Conservation (phyloP, 805 yeast species). For the Cyberlindnera nakhonratchasimensis region DNA sequence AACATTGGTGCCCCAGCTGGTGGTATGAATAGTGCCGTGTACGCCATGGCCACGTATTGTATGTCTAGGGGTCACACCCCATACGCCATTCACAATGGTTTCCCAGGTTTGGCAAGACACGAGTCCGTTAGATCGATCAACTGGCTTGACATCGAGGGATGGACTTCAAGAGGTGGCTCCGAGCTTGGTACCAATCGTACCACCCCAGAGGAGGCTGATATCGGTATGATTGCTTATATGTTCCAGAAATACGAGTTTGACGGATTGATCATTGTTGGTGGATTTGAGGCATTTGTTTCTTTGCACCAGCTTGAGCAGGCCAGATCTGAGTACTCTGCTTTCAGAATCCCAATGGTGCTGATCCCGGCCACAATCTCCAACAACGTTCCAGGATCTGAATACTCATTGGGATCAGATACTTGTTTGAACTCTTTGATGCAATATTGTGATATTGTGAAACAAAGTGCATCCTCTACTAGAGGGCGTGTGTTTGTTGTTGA, state of each 20-base stretch:
- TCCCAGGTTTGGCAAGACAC: slow-evolving; percentile 85
- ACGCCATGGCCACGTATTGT: slow-evolving; percentile 72
- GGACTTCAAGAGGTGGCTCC: slow-evolving; percentile 90
- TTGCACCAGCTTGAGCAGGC: slow-evolving; percentile 78
- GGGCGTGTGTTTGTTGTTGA: slow-evolving; percentile 94
- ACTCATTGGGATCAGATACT: slow-evolving; percentile 92
- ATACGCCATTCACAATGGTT: slow-evolving; percentile 88
- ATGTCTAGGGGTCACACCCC: slow-evolving; percentile 85
- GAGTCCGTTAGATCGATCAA: slow-evolving; percentile 71
- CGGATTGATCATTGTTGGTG: slow-evolving; percentile 90
- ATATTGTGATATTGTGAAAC: slow-evolving; percentile 94
- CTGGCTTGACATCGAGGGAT: slow-evolving; percentile 86
- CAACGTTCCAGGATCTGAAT: slow-evolving; percentile 97
- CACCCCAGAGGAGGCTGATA: slow-evolving; percentile 52
- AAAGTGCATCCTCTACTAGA: slow-evolving; percentile 91
- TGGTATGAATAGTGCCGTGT: slow-evolving; percentile 84
- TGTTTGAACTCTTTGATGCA: slow-evolving; percentile 87
- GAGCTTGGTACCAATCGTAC: slow-evolving; percentile 97
- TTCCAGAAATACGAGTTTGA: slow-evolving; percentile 86
- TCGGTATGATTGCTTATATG: slow-evolving; percentile 89
- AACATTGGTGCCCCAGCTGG: slow-evolving; percentile 98
- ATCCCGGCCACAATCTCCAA: slow-evolving; percentile 96
- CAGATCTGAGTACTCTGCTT: slow-evolving; percentile 77
- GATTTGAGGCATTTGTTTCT: slow-evolving; percentile 93
- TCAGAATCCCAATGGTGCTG: slow-evolving; percentile 90